Conservation (phyloP, 345 rosid species). For the Firmiana major region DNA sequence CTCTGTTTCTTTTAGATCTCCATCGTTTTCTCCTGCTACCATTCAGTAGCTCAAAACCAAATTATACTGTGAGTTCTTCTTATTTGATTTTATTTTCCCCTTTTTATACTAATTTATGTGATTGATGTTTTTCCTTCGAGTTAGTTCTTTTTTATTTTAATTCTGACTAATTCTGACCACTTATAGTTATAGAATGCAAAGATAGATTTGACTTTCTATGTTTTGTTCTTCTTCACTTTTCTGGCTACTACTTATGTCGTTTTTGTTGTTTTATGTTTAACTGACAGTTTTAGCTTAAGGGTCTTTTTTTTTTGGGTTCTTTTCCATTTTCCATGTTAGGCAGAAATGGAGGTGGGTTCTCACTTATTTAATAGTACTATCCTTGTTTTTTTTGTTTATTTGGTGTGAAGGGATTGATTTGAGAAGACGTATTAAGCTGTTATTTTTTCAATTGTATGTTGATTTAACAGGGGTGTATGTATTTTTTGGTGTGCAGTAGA, state of each 20-base stretch:
- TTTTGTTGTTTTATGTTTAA: slow-evolving; percentile 9
- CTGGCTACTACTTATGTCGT: not conserved
- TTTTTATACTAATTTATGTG: not conserved
- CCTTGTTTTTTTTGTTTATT: not conserved
- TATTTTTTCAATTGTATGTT: not conserved
- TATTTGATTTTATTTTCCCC: not conserved
- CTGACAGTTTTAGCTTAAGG: not conserved
- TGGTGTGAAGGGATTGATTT: not conserved
- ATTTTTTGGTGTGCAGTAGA: slow-evolving; percentile 22
- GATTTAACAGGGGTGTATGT: not conserved
- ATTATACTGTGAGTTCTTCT: slow-evolving; percentile 30
- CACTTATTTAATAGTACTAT: not conserved
- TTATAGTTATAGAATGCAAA: slow-evolving; percentile 1
- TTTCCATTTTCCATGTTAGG: not conserved
- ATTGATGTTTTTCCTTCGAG: not conserved
- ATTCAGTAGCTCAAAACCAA: slow-evolving; percentile 32
- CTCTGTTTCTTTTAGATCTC: slow-evolving; percentile 53
- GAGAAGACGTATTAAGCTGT: not conserved
- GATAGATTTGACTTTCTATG: slow-evolving; percentile 25
- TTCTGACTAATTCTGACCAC: not conserved
- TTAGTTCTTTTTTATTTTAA: no score
- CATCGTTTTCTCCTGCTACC: slow-evolving; percentile 32
- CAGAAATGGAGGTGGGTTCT: slow-evolving; percentile 14
- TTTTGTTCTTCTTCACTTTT: not conserved
- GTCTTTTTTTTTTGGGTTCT: not conserved